A percentile compares a stretch with the other conserved stretches of the same genome.
phyloP scores from a whole-genome alignment of 805 yeast species.

The Torulaspora indica region DNA sequence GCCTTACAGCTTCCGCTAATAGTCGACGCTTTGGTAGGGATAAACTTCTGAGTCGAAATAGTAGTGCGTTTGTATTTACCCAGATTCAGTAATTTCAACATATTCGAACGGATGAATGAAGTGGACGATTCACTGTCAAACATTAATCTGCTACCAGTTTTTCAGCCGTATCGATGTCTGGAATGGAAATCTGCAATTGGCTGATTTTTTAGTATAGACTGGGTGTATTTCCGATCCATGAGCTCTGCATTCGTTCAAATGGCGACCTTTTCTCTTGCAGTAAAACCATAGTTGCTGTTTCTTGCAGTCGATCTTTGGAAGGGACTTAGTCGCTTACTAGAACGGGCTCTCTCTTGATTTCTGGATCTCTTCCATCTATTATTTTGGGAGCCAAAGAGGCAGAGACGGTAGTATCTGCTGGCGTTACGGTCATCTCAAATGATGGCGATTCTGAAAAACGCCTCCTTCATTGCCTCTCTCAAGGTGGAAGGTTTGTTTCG shows the following conservation, averaged over 20 bases:
- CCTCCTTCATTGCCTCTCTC: too few relatives aligned
- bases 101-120: conserved; percentile 5
- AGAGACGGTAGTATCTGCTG: too few relatives aligned
- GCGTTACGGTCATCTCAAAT: too few relatives aligned
- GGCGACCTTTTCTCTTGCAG: background rate
- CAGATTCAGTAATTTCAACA: background rate
- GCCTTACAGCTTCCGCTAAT: background rate
- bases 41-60: conserved; percentile 1
- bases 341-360: too few relatives aligned
- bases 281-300: background rate
- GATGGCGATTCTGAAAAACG: too few relatives aligned
- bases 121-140: conserved; percentile 8
- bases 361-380: too few relatives aligned
- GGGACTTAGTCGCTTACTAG: background rate
- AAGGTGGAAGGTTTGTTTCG: too few relatives aligned
- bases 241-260: background rate
- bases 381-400: too few relatives aligned
- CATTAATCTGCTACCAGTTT: too few relatives aligned
- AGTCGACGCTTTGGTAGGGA: background rate
- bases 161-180: conserved; percentile 1
- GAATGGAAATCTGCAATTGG: background rate
- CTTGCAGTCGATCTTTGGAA: background rate
- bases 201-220: background rate
- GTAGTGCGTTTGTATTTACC: background rate
- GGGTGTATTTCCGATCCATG: too few relatives aligned